A percentile compares a stretch with the other conserved stretches of the same genome.
These are phyloP conservation scores for Craterostigma plantagineum DNA, from an alignment of 257 asterid species.

Conservation along the genomic window DNA sequence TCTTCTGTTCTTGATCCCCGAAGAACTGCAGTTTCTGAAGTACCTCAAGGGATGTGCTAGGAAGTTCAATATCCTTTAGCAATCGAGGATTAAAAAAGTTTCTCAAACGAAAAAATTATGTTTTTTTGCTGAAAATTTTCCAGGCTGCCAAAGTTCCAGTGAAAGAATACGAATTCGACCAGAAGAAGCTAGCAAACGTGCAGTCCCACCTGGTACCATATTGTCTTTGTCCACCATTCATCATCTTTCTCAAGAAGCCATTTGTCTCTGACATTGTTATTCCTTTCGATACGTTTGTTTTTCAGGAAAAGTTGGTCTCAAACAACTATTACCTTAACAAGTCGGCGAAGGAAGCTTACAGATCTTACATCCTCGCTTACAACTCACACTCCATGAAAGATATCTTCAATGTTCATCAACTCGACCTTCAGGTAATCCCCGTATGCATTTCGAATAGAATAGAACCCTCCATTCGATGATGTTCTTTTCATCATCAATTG, in stretches of 20 bases:
- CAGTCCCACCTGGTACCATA: slow-evolving; percentile 77
- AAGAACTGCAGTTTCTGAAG: slow-evolving; percentile 56
- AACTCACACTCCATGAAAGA: slow-evolving; percentile 92
- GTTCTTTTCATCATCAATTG: too few species aligned
- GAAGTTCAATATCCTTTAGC: too few species aligned
- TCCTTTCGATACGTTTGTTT: slow-evolving; percentile 1
- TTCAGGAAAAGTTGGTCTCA: slow-evolving; percentile 60
- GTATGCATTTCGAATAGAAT: neutral
- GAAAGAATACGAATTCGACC: slow-evolving; percentile 72
- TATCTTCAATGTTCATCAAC: slow-evolving; percentile 70
- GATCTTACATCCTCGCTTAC: slow-evolving; percentile 70
- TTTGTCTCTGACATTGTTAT: neutral
- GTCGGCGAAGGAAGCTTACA: slow-evolving; percentile 90
- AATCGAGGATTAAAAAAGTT: too few species aligned
- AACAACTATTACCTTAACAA: slow-evolving; percentile 58
- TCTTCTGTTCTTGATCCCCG: slow-evolving; percentile 81
- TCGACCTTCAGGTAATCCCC: slow-evolving; percentile 73
- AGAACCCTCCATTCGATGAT: too few species aligned
- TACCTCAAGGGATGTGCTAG: slow-evolving; percentile 78
- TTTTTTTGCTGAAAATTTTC: slow-evolving; percentile 3
- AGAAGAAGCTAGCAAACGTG: slow-evolving; percentile 54
- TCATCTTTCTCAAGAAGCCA: too few species aligned
- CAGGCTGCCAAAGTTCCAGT: slow-evolving; percentile 93
- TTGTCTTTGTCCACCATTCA: too few species aligned
- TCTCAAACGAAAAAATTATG: neutral